Evolutionary conservation across 2,329 filamentous ascomycete species (phyloP).

Genomic region (Diplodia intermedia): DNA sequence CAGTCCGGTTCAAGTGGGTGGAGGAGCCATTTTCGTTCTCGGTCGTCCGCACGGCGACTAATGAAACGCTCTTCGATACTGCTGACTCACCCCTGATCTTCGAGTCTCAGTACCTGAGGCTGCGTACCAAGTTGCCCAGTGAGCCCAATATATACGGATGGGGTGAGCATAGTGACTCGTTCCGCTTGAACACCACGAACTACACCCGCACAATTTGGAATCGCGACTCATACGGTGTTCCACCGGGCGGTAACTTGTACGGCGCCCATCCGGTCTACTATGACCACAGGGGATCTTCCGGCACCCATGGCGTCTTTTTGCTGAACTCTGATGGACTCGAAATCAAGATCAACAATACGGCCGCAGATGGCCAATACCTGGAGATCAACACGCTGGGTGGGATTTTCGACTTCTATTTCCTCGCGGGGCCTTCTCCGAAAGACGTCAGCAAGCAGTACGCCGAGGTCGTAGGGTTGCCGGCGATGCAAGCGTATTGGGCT

Average conservation of each 20-base stretch:
- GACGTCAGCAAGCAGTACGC: slow-evolving; percentile 59
- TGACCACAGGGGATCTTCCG: slow-evolving; percentile 65
- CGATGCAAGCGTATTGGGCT: slow-evolving; percentile 61
- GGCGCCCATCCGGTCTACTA: slow-evolving; percentile 78
- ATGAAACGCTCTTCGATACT: slow-evolving; percentile 72
- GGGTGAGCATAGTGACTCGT: slow-evolving; percentile 76
- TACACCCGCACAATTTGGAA: slow-evolving; percentile 76
- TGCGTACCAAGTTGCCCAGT: slow-evolving; percentile 73
- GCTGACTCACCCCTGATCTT: slow-evolving; percentile 72
- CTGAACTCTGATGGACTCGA: slow-evolving; percentile 64
- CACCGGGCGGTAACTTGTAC: slow-evolving; percentile 71
- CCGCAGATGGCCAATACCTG: slow-evolving; percentile 68
- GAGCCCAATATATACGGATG: slow-evolving; percentile 78
- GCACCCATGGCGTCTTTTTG: slow-evolving; percentile 48
- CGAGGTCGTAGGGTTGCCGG: slow-evolving; percentile 56
- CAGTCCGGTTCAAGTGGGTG: slow-evolving; percentile 62
- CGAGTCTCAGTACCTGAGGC: slow-evolving; percentile 76
- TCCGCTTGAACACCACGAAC: slow-evolving; percentile 71
- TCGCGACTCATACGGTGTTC: slow-evolving; percentile 68
- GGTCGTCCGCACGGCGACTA: slow-evolving; percentile 64
- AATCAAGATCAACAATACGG: slow-evolving; percentile 71
- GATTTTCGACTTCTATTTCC: slow-evolving; percentile 69
- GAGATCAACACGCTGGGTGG: slow-evolving; percentile 83
- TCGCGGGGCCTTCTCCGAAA: slow-evolving; percentile 56
- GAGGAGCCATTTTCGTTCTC: slow-evolving; percentile 72